phyloP scores from a whole-genome alignment of 352 stramenopile genomes.

The Phytophthora hibernalis region DNA sequence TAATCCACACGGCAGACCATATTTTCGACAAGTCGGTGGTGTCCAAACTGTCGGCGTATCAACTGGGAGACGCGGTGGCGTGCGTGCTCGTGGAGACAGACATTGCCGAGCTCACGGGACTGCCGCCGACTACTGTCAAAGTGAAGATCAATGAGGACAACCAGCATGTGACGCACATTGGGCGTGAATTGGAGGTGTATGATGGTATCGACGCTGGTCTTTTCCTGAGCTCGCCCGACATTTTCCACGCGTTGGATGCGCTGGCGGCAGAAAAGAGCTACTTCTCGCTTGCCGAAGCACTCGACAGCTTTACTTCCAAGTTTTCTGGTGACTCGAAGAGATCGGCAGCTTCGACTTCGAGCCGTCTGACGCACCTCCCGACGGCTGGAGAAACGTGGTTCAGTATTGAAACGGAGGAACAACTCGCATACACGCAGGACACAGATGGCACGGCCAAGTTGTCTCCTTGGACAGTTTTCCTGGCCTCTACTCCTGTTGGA shows the following conservation, averaged over 20 bases:
- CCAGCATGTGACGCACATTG: slow-evolving; percentile 63
- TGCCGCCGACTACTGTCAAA: slow-evolving; percentile 67
- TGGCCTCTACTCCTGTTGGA: slow-evolving; percentile 61
- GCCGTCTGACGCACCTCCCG: slow-evolving; percentile 67
- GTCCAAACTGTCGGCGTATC: slow-evolving; percentile 62
- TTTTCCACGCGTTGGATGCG: slow-evolving; percentile 72
- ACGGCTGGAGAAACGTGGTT: slow-evolving; percentile 84
- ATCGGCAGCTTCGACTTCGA: slow-evolving; percentile 34
- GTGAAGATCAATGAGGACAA: slow-evolving; percentile 67
- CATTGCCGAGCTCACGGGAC: slow-evolving; percentile 60
- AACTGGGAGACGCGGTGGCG: slow-evolving; percentile 62
- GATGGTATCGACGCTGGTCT: slow-evolving; percentile 77
- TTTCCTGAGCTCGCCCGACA: slow-evolving; percentile 73
- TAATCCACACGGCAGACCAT: slow-evolving; percentile 88
- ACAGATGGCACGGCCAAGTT: slow-evolving; percentile 69
- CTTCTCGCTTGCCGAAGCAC: slow-evolving; percentile 79
- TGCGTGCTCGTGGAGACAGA: slow-evolving; percentile 83
- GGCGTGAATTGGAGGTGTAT: slow-evolving; percentile 56
- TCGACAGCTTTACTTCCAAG: slow-evolving; percentile 65
- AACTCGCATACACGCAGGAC: slow-evolving; percentile 80
- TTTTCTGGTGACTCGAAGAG: slow-evolving; percentile 3
- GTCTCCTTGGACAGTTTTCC: slow-evolving; percentile 82
- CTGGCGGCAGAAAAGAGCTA: slow-evolving; percentile 71
- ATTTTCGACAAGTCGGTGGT: slow-evolving; percentile 89
- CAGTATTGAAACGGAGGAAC: slow-evolving; percentile 85